Base-by-base conservation (phyloP, 345 rosid genomes). In the Eutrema yunnanense region DNA sequence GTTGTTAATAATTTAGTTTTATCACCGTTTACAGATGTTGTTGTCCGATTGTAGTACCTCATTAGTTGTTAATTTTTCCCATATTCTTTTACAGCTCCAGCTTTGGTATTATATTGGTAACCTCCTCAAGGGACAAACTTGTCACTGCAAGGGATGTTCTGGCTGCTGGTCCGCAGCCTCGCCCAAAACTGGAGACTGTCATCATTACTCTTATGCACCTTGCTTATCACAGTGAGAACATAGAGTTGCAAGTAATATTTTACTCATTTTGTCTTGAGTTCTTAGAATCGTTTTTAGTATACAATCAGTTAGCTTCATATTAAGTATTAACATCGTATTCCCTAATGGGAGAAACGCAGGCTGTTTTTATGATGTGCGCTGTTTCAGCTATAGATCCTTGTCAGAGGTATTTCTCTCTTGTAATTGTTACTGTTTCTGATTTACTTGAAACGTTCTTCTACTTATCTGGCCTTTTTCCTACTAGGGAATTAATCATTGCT, bases 151-250 rank as follows among this genome's bases (percentile, higher is more conserved):
- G 69, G 77, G 90, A 89, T 78, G 96, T 84, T 71, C 69, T 94
- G 42, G 87, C 86, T 67, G 83, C 82, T 80, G 96, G 90, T 81
- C 84, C 92, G 59, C 96, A 86, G 83, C 84, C 97, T 67, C 76
- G 73, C 53, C 86, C 82, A 49, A 73, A 47, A 69, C 68, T 91
- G 82, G 98, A 94, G 77, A 89, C 98, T 65, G 72, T 82, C 66
- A 80, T 94, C 73, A 63, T 86, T 56, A 87, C 97, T 51, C 91
- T 94, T 29, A 86, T 88, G 94, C 96, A 94, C 79, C 84, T 91
- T 77, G 97, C 98, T 38, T 78, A 85, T 71, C 95, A 91, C 66
- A 89, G 98, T 76, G 95, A 87, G 69, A 86, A 82, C 78, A 83
- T 88, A 71, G 98, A 91, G 84, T 65, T 86, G 75, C 86, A 94